Base-by-base conservation (phyloP, 1,284 basidiomycete genomes). In the Takashimella tepidaria region DNA sequence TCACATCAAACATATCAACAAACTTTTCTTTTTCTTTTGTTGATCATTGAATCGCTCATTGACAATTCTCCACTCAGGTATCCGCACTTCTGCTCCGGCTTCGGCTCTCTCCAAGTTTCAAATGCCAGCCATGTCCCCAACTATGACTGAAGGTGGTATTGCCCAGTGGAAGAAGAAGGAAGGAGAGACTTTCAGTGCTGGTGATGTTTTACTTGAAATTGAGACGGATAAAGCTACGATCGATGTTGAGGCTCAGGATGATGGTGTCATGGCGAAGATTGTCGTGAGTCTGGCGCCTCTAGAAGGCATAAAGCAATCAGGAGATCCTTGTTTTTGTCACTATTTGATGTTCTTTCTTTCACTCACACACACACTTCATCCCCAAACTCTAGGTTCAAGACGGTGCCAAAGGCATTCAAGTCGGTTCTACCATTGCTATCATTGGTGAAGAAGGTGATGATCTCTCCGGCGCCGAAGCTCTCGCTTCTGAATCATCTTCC, bases 141-240 rank as follows among this genome's bases (percentile, higher is more conserved):
- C 95, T 59, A 99, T 99, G 95, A 93, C 92, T 11, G 95, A 98
- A 80, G 96, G 96, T 64, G 96, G 95, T 63, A 96, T 99, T 74
- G 89, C 95, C 48, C 81, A 82, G 44, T 99, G 96, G 96, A 98
- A 97, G 82, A 89, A 91, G 80, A 86, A 89, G 77, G 91, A 96
- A 76, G 96, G 96, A 56, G 92, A 98, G 66, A 58, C 84, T 5
- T 99, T 92, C 75, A 66, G 85, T 8, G 83, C 87, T 5, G 93
- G 95, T 43, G 95, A 99, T 67, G 93, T 99, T 58, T 62, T 82
- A 41, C 73, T 82, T 50, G 81, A 83, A 72, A 80, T 99, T 70
- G 93, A 98, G 85, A 98, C 95, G 49, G 93, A 98, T 84, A 98
- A 98, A 82, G 95, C 95, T 16, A 95, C 92, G 42, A 98, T 98